A percentile compares a stretch with the other conserved stretches of the same genome.
Evolutionary conservation across 1,139 yeast genomes (phyloP).

Genomic region (Geotrichum histeridarum): DNA sequence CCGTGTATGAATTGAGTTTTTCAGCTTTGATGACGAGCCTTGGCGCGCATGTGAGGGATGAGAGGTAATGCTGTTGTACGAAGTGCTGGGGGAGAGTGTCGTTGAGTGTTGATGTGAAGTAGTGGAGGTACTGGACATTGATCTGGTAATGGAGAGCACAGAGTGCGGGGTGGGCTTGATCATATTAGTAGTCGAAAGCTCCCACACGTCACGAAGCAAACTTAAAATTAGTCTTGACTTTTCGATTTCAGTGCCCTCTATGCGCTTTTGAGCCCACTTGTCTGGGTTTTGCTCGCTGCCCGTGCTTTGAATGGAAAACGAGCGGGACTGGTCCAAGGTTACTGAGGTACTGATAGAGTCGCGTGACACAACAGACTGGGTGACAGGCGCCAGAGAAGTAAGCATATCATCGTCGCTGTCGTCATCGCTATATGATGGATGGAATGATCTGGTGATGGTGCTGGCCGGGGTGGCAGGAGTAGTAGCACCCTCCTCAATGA

Average conservation of each 20-base stretch:
- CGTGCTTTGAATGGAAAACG: neutral
- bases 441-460: neutral
- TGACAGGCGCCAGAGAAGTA: constrained; percentile 27
- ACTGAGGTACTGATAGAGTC: neutral
- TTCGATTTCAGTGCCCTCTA: constrained; percentile 24
- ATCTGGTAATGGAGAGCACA: neutral
- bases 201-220: constrained; percentile 28
- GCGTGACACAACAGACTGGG: neutral
- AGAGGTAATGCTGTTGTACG: neutral
- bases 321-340: too few species aligned
- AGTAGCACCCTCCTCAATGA: neutral
- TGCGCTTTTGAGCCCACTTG: constrained; percentile 25
- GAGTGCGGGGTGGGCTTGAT: neutral
- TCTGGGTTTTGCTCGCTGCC: constrained; percentile 19
- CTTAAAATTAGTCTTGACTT: constrained; percentile 26
- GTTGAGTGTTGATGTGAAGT: neutral
- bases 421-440: constrained; percentile 20
- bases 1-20: neutral
- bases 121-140: constrained; percentile 9
- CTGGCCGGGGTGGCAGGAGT: neutral
- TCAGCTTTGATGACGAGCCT: constrained; percentile 6
- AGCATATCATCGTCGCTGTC: constrained; percentile 28
- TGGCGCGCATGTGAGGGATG: constrained; percentile 1
- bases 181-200: constrained; percentile 21
- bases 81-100: neutral